Percentiles rank a stretch among this genome's conserved stretches.
phyloP scores from a whole-genome alignment of 106 monocot genomes.

The Dendrobium chrysotoxum region DNA sequence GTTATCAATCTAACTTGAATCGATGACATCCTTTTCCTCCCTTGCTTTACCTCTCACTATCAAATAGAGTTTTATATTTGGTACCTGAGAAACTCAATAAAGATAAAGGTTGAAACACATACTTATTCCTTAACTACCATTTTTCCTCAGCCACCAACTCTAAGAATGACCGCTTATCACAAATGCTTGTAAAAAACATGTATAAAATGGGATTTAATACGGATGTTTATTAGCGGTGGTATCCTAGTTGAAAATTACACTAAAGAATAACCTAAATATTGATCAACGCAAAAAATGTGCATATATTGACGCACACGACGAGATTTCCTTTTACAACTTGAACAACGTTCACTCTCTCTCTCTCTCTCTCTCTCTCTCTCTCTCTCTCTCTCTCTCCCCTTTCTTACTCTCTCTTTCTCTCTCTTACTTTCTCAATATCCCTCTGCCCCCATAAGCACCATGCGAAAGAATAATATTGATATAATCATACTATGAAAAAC shows the following conservation, averaged over 20 bases:
- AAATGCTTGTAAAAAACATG: not conserved
- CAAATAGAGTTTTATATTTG: not conserved
- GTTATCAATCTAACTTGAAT: slow-evolving; percentile 16
- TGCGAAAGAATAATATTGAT: no score
- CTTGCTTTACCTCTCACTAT: not conserved
- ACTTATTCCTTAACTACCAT: not conserved
- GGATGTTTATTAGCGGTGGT: no score
- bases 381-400: no score
- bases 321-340: not conserved
- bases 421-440: no score
- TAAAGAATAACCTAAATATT: no score
- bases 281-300: not conserved
- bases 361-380: no score
- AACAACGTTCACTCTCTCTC: no score
- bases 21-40: not conserved
- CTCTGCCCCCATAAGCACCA: no score
- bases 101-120: not conserved
- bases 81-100: not conserved
- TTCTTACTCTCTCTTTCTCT: no score
- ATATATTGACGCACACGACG: not conserved
- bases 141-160: not conserved
- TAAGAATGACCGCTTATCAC: not conserved
- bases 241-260: no score
- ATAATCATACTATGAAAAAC: no score
- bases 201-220: no score